These are phyloP conservation scores for Solanum appendiculatum DNA, from an alignment of 257 asterid genomes.

Conservation along the genomic window DNA sequence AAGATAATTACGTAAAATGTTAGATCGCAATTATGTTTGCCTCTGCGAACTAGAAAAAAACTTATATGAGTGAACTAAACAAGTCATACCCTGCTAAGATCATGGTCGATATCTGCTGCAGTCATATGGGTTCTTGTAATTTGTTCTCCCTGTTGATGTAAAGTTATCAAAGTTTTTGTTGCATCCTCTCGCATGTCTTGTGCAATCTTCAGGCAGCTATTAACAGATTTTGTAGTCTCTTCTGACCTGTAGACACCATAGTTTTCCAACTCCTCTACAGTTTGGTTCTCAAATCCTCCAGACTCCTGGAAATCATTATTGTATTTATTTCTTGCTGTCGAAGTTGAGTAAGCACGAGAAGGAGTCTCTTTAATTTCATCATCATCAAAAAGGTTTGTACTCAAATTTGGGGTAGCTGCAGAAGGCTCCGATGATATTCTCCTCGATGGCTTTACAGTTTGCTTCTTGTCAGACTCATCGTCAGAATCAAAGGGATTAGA, in stretches of 20 bases:
- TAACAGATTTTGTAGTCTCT: slow-evolving; percentile 65
- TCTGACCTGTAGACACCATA: slow-evolving; percentile 73
- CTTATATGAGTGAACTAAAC: neutral
- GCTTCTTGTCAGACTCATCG: slow-evolving; percentile 45
- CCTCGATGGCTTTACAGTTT: slow-evolving; percentile 32
- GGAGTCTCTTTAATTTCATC: slow-evolving; percentile 29
- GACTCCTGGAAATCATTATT: slow-evolving; percentile 54
- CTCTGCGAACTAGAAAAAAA: neutral
- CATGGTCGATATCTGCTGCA: slow-evolving; percentile 87
- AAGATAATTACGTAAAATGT: neutral
- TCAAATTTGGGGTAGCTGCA: slow-evolving; percentile 16
- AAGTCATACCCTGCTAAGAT: slow-evolving; percentile 79
- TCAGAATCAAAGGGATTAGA: slow-evolving; percentile 83
- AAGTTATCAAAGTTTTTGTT: slow-evolving; percentile 63
- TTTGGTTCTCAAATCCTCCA: slow-evolving; percentile 76
- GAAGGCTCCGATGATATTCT: slow-evolving; percentile 58
- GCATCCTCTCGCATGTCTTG: slow-evolving; percentile 89
- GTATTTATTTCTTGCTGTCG: slow-evolving; percentile 47
- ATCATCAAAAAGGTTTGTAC: slow-evolving; percentile 65
- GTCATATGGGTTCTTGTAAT: slow-evolving; percentile 67
- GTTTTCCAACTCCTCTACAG: slow-evolving; percentile 63
- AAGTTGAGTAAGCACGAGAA: slow-evolving; percentile 27
- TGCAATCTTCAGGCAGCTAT: slow-evolving; percentile 77
- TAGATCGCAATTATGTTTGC: neutral
- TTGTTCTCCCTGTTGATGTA: slow-evolving; percentile 98